Percentiles rank a stretch among this genome's conserved stretches.
Conservation (phyloP, 148 eudicot species). For the Rhododendron molle region DNA sequence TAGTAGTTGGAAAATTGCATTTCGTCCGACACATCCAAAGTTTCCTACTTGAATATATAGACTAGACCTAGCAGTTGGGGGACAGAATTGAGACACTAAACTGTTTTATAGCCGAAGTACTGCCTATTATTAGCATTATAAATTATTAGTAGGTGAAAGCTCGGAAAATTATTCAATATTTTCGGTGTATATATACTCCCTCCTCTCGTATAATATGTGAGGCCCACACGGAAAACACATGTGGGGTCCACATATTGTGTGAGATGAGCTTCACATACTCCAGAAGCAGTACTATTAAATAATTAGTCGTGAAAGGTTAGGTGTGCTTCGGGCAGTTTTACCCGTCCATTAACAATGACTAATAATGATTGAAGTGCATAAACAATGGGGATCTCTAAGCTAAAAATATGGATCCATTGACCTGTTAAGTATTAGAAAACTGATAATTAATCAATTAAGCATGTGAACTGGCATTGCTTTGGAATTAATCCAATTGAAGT, state of each 20-base stretch:
- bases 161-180: too few relatives aligned
- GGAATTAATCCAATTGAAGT: background rate
- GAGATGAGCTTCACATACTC: too few relatives aligned
- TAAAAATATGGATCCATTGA: background rate
- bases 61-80: background rate
- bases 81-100: background rate
- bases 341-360: background rate
- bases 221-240: too few relatives aligned
- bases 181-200: rapidly evolving
- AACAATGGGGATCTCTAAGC: background rate
- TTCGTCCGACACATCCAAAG: background rate
- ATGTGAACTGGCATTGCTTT: background rate
- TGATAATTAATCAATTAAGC: background rate
- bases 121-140: background rate
- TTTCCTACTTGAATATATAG: background rate
- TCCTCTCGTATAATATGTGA: too few relatives aligned
- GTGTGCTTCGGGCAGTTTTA: background rate
- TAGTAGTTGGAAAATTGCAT: background rate
- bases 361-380: background rate
- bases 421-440: background rate
- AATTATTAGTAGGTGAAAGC: background rate
- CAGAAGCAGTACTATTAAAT: too few relatives aligned
- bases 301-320: background rate
- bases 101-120: background rate
- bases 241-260: too few relatives aligned